These are phyloP conservation scores for Posidonia australis DNA, from an alignment of 106 monocot species.

Conservation along the genomic window DNA sequence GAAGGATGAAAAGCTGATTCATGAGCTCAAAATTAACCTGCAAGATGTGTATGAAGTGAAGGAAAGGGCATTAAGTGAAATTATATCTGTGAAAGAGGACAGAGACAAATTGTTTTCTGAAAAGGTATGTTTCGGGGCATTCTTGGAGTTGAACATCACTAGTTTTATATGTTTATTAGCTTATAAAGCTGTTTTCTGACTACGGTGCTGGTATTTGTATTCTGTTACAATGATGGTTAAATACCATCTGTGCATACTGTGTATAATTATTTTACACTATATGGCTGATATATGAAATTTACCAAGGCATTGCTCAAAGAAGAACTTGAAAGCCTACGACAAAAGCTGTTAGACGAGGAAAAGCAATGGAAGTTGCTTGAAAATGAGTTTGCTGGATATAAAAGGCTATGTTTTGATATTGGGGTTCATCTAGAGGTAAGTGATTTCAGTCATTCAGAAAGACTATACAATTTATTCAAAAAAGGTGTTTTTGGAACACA, in stretches of 20 bases:
- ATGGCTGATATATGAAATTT: background rate
- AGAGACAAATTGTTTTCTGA: conserved; percentile 29
- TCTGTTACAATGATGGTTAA: too few species aligned
- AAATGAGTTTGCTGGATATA: conserved; percentile 41
- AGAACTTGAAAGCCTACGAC: conserved; percentile 36
- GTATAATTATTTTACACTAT: background rate
- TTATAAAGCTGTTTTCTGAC: background rate
- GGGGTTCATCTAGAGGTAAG: conserved; percentile 36
- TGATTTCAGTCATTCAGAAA: background rate
- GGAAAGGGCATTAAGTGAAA: conserved; percentile 35
- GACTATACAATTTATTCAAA: background rate
- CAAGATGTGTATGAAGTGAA: conserved; percentile 27
- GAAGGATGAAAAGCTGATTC: background rate
- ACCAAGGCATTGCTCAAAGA: conserved; percentile 33
- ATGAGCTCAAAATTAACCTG: conserved; percentile 27
- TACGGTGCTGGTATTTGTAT: background rate
- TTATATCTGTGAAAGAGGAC: conserved; percentile 22
- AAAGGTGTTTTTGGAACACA: background rate
- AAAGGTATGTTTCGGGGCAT: conserved; percentile 33
- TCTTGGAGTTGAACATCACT: background rate
- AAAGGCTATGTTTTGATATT: conserved; percentile 17
- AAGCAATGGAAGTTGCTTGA: conserved; percentile 42
- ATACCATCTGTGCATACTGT: background rate
- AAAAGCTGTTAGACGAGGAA: conserved; percentile 41
- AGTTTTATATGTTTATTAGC: background rate